phyloP scores from a whole-genome alignment of 2,329 filamentous ascomycete species.

The Salinomyces thailandicus region DNA sequence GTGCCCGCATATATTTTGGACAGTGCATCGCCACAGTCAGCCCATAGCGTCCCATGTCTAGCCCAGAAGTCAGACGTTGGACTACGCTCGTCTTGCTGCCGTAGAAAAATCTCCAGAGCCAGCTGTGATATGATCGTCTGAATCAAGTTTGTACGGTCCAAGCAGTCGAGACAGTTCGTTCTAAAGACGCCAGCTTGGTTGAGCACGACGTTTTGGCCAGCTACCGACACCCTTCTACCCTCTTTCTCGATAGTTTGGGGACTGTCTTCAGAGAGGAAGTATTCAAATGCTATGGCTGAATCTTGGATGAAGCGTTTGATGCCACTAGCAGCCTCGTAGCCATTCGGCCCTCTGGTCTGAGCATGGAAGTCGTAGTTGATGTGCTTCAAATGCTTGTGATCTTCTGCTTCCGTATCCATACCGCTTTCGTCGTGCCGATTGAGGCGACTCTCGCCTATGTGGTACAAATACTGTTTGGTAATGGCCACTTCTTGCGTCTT shows the following conservation, averaged over 20 bases:
- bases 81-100: slow-evolving; percentile 53
- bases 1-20: slow-evolving; percentile 96
- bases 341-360: slow-evolving; percentile 73
- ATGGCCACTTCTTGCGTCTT: slow-evolving; percentile 82
- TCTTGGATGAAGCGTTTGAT: slow-evolving; percentile 69
- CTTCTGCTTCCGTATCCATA: slow-evolving; percentile 40
- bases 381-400: slow-evolving; percentile 64
- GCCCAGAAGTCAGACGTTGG: slow-evolving; percentile 79
- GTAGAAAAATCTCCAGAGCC: slow-evolving; percentile 76
- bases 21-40: slow-evolving; percentile 88
- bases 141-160: slow-evolving; percentile 91
- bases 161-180: slow-evolving; percentile 90
- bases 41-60: slow-evolving; percentile 87
- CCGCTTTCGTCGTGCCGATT: slow-evolving; percentile 41
- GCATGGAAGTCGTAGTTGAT: slow-evolving; percentile 97
- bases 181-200: slow-evolving; percentile 94
- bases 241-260: slow-evolving; percentile 39
- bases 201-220: slow-evolving; percentile 44
- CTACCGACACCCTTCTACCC: slow-evolving; percentile 26
- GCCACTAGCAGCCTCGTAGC: slow-evolving; percentile 81
- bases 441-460: slow-evolving; percentile 64
- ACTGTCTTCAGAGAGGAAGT: slow-evolving; percentile 69
- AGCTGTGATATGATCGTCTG: slow-evolving; percentile 93
- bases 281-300: slow-evolving; percentile 82
- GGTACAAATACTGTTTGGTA: slow-evolving; percentile 66